Base-by-base conservation (phyloP, 495 filamentous ascomycete species). In the Penicillium flavigenum region DNA sequence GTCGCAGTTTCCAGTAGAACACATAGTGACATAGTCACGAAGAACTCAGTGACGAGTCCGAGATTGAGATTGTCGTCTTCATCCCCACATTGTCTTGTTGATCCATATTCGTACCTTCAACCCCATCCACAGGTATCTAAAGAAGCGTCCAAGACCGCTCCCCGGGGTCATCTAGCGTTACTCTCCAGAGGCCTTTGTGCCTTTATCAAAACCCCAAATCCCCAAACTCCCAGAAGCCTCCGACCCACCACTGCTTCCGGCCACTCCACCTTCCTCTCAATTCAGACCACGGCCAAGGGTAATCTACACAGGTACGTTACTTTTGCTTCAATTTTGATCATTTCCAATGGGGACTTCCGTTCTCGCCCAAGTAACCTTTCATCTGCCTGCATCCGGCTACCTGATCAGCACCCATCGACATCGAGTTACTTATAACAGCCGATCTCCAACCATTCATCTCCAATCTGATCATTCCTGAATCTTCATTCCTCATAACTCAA, bases 361-460 rank as follows among this genome's bases (percentile, higher is more conserved):
- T 65, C 52, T 50, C 55, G 44, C 22, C 49, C 56, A 46, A 1
- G 19, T 34, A n/a, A 51, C 53, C 24, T 51, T 39, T 11, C 12
- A 16, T 27, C 47, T 32, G 11, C 19, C 60, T 67, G 66, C 64
- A 61, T 58, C 24, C 64, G 59, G 64, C 48, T 43, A 42, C 17
- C 16, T 47, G 4, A 17, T 44, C 46, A 42, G 29, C 49, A 38
- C 26, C 27, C 34, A 67, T 64, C 55, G 47, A 61, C 47, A 60
- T 54, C 54, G 43, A 39, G 22, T 67, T 73, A 74, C 71, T 75
- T 76, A 76, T 72, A 70, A 56, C 61, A 51, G 63, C 56, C 47
- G 65, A 65, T 67, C 63, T 61, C 72, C 71, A 76, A 59, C 66
- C 67, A 66, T 54, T 63, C 57, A 64, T 58, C 60, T 61, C 52